A percentile compares a stretch with the other conserved stretches of the same genome.
These are phyloP conservation scores for Trichomonas tenax DNA, from an alignment of 208 protist species.

Conservation along the genomic window DNA sequence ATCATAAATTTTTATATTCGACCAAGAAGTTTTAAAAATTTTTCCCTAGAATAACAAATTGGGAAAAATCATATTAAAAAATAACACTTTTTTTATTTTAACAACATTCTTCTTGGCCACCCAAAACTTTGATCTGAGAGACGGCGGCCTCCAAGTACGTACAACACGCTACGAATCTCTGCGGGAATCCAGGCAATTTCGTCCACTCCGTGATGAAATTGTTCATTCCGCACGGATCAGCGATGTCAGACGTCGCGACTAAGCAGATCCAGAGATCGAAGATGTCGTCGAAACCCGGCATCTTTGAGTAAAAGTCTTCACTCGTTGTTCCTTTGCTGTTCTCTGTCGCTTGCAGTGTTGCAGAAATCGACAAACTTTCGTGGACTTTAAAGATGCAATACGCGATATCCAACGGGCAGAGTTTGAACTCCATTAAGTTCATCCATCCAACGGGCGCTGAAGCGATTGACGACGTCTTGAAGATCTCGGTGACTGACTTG, in stretches of 20 bases:
- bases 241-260: background rate
- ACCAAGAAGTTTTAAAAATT: too few relatives aligned
- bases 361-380: background rate
- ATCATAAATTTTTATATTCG: too few relatives aligned
- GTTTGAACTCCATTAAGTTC: background rate
- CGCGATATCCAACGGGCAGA: background rate
- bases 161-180: background rate
- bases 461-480: background rate
- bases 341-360: background rate
- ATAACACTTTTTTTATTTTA: too few relatives aligned
- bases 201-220: background rate
- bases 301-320: background rate
- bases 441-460: background rate
- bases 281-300: background rate
- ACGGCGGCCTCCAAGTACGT: background rate
- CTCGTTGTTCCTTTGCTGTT: background rate
- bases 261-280: background rate
- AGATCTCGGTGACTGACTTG: background rate
- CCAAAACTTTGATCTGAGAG: background rate
- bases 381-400: background rate
- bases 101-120: background rate
- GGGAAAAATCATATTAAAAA: too few relatives aligned
- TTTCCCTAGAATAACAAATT: too few relatives aligned
- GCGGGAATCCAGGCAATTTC: background rate
- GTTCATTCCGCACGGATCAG: background rate